Percentiles rank a stretch among this genome's conserved stretches.
These are phyloP conservation scores for Schwanniomyces sp. DNA, from an alignment of 805 yeast genomes.

Conservation along the genomic window DNA sequence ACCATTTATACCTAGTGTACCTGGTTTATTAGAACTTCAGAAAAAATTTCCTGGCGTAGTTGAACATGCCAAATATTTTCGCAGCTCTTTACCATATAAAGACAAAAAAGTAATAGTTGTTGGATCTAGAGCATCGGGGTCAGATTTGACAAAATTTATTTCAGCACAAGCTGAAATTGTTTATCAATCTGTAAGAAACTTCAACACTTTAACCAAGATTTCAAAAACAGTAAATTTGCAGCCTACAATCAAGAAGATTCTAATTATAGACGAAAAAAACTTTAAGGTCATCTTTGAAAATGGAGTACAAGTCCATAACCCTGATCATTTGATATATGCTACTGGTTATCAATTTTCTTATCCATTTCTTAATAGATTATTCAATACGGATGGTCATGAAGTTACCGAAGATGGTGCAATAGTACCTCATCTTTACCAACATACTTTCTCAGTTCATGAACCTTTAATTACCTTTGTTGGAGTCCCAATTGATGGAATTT, in stretches of 20 bases:
- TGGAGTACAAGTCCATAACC: slow-evolving; percentile 44
- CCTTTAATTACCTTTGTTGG: slow-evolving; percentile 68
- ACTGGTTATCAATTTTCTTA: slow-evolving; percentile 72
- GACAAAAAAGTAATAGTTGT: slow-evolving; percentile 29
- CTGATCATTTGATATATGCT: slow-evolving; percentile 64
- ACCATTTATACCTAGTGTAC: slow-evolving; percentile 45
- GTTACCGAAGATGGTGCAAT: slow-evolving; percentile 23
- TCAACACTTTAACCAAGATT: background rate
- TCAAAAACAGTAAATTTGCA: slow-evolving; percentile 18
- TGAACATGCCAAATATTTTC: slow-evolving; percentile 47
- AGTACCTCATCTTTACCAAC: slow-evolving; percentile 53
- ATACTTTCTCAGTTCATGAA: slow-evolving; percentile 54
- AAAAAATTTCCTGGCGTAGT: slow-evolving; percentile 26
- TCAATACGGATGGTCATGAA: slow-evolving; percentile 41
- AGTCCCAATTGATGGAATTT: slow-evolving; percentile 59
- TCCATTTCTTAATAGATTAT: slow-evolving; percentile 51
- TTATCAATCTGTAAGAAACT: slow-evolving; percentile 27
- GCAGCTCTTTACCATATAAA: slow-evolving; percentile 27
- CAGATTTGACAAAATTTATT: slow-evolving; percentile 29
- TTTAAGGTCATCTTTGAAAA: slow-evolving; percentile 44
- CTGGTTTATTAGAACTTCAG: slow-evolving; percentile 39
- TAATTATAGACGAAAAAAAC: slow-evolving; percentile 25
- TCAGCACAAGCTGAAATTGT: slow-evolving; percentile 21
- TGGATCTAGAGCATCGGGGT: slow-evolving; percentile 21
- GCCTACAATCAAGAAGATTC: slow-evolving; percentile 23